Evolutionary conservation across 148 eudicot species (phyloP).

Genomic region (Beta vulgaris): DNA sequence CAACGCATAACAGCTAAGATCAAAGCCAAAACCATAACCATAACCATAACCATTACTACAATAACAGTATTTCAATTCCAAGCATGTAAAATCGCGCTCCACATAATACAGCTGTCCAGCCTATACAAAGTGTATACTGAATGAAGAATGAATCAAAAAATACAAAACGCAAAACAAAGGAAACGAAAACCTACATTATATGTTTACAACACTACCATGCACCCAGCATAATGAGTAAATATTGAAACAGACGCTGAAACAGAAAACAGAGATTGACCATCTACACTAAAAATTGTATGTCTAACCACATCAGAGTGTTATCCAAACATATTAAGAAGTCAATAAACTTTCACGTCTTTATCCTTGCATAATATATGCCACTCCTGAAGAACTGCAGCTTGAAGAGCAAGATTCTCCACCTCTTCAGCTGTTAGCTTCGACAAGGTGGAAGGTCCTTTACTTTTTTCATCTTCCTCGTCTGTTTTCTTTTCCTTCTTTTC

Average conservation of each 20-base stretch:
- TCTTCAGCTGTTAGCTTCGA: slow-evolving; percentile 77
- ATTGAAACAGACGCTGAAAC: not conserved
- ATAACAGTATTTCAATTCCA: too few relatives aligned
- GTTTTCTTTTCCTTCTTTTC: slow-evolving; percentile 36
- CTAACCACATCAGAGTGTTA: slow-evolving; percentile 5
- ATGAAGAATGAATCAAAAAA: not conserved
- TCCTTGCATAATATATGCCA: slow-evolving; percentile 88
- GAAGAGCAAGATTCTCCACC: slow-evolving; percentile 92
- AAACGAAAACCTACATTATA: not conserved
- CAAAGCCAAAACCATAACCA: too few relatives aligned
- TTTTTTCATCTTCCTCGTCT: slow-evolving; percentile 40
- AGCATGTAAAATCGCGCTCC: too few relatives aligned
- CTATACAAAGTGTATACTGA: not conserved
- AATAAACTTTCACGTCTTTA: slow-evolving; percentile 63
- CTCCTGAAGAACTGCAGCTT: slow-evolving; percentile 77
- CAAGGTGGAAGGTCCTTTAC: slow-evolving; percentile 66
- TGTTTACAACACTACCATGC: slow-evolving; percentile 4
- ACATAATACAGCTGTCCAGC: not conserved
- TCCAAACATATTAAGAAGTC: not conserved
- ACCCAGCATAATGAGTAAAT: not conserved
- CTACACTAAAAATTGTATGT: not conserved
- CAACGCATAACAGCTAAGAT: too few relatives aligned
- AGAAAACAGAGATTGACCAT: not conserved
- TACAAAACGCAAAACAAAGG: not conserved
- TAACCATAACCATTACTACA: too few relatives aligned